Evolutionary conservation across 2,329 filamentous ascomycete genomes (phyloP).

Genomic region (Alternaria burnsii): DNA sequence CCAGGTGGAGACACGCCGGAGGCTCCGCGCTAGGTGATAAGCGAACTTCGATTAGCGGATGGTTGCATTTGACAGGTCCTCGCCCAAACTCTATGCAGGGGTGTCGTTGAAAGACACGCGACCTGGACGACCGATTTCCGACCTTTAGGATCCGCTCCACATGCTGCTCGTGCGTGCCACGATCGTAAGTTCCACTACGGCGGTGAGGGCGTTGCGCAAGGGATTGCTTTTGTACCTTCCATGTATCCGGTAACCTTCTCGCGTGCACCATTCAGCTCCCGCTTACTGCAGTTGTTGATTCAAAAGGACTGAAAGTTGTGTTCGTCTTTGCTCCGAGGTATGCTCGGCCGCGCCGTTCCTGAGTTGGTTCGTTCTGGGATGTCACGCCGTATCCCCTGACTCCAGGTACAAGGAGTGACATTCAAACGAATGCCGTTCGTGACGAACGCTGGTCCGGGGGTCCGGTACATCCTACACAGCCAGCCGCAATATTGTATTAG

Average conservation of each 20-base stretch:
- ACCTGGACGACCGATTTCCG: not conserved
- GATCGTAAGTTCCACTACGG: constrained; percentile 1
- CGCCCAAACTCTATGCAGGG: constrained; percentile 6
- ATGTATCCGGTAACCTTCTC: not conserved
- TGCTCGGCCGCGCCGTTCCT: not conserved
- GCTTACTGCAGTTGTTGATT: not conserved
- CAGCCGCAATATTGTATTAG: not conserved
- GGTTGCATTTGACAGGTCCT: constrained; percentile 16
- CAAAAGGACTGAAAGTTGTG: not conserved
- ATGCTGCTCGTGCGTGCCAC: not conserved
- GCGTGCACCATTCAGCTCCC: not conserved
- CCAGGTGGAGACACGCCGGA: constrained; percentile 7
- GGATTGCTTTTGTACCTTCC: not conserved
- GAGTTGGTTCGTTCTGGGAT: not conserved
- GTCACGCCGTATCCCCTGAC: not conserved
- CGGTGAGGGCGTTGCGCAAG: not conserved
- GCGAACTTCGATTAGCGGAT: constrained; percentile 8
- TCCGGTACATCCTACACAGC: not conserved
- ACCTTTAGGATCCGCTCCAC: constrained; percentile 4
- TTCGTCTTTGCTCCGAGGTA: not conserved
- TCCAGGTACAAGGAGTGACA: constrained; percentile 1
- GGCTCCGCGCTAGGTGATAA: constrained; percentile 7
- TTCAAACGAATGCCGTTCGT: not conserved
- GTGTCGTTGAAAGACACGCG: not conserved
- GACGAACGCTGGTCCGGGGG: not conserved